Evolutionary conservation across 179 eudicot species (phyloP).

Genomic region (Patellifolia procumbens): DNA sequence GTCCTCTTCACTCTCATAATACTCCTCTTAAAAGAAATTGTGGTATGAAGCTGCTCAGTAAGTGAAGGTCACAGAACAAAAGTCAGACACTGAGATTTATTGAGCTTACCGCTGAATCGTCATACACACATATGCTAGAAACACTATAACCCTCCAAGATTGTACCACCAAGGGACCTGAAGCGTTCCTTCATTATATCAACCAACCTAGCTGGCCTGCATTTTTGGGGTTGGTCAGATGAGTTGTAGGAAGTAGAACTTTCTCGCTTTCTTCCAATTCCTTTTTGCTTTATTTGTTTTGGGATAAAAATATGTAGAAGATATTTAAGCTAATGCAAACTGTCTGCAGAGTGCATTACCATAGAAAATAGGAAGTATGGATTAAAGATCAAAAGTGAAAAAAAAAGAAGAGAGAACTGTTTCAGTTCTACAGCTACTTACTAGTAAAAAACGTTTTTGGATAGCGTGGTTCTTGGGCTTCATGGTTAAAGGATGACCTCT

Average conservation of each 20-base stretch:
- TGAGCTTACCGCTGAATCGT: conserved; percentile 77
- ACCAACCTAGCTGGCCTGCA: conserved; percentile 81
- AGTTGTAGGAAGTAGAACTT: background rate
- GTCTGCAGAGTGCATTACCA: background rate
- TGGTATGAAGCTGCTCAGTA: conserved; percentile 4
- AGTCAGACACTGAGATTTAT: conserved; percentile 17
- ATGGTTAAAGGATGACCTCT: background rate
- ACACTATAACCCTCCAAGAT: conserved; percentile 78
- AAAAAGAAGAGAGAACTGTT: background rate
- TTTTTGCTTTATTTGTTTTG: background rate
- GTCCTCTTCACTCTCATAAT: background rate
- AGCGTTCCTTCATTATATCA: conserved; percentile 72
- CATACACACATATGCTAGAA: conserved; percentile 60
- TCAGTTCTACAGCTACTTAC: background rate
- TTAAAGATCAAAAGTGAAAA: background rate
- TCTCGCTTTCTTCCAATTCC: background rate
- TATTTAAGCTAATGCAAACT: background rate
- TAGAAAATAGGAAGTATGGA: background rate
- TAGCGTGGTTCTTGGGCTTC: background rate
- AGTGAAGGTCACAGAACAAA: conserved; percentile 5
- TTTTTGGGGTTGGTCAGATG: conserved; percentile 6
- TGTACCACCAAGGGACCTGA: conserved; percentile 70
- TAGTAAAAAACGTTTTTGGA: background rate
- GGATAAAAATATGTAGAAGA: background rate
- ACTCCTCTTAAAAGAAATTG: too few relatives aligned